Conservation (phyloP, 805 yeast species). For the Grigorovia jiainica region DNA sequence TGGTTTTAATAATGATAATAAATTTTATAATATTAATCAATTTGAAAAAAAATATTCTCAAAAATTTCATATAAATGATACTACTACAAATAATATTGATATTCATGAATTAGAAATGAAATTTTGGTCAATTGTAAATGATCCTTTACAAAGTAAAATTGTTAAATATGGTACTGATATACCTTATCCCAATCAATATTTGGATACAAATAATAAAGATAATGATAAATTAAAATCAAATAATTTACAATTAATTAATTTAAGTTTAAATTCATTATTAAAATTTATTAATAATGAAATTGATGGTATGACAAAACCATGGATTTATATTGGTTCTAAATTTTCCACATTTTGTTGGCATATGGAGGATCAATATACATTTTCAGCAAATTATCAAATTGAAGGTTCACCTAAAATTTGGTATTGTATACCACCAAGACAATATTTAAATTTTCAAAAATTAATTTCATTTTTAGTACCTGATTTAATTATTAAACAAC, state of each 20-base stretch:
- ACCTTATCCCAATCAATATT: slow-evolving; percentile 37
- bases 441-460: slow-evolving; percentile 55
- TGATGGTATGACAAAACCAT: slow-evolving; percentile 91
- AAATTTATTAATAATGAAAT: slow-evolving; percentile 46
- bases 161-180: slow-evolving; percentile 83
- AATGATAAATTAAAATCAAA: slow-evolving; percentile 35
- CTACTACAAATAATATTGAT: slow-evolving; percentile 6
- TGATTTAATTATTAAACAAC: slow-evolving; percentile 73
- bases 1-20: slow-evolving; percentile 68
- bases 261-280: slow-evolving; percentile 60
- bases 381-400: slow-evolving; percentile 88
- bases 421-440: slow-evolving; percentile 78
- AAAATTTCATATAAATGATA: slow-evolving; percentile 42
- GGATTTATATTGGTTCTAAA: slow-evolving; percentile 87
- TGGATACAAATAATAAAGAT: no score
- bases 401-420: slow-evolving; percentile 83
- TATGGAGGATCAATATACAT: slow-evolving; percentile 86
- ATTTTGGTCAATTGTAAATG: slow-evolving; percentile 54
- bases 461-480: slow-evolving; percentile 62
- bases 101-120: slow-evolving; percentile 39
- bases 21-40: slow-evolving; percentile 45
- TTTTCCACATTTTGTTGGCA: slow-evolving; percentile 96
- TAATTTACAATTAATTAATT: slow-evolving; percentile 65
- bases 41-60: no score
- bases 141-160: slow-evolving; percentile 27